A percentile compares a stretch with the other conserved stretches of the same genome.
Conservation (phyloP, 495 filamentous ascomycete species). For the Neurospora tetrasperma region DNA sequence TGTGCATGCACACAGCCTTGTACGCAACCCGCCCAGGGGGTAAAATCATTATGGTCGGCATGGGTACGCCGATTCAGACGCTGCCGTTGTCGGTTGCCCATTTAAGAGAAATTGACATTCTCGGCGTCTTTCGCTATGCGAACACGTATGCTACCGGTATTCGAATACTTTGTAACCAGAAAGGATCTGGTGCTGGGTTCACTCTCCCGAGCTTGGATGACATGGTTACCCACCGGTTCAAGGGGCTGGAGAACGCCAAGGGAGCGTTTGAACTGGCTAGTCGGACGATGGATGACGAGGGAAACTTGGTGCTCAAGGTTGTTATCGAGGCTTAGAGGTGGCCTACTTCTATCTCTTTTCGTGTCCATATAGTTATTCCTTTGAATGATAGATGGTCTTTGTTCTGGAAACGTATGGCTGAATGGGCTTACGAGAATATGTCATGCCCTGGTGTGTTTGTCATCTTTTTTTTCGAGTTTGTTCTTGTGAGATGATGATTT, state of each 20-base stretch:
- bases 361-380: not conserved
- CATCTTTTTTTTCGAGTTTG: not conserved
- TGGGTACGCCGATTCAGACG: constrained; percentile 87
- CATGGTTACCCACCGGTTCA: constrained; percentile 68
- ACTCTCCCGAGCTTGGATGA: constrained; percentile 52
- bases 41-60: constrained; percentile 78
- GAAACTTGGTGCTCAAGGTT: constrained; percentile 76
- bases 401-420: not conserved
- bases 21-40: constrained; percentile 74
- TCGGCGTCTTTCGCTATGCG: constrained; percentile 87
- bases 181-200: constrained; percentile 33
- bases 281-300: constrained; percentile 63
- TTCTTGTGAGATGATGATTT: not conserved
- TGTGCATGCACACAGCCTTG: constrained; percentile 77
- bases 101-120: constrained; percentile 78
- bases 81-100: constrained; percentile 78
- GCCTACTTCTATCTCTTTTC: not conserved
- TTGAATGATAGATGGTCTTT: constrained; percentile 3
- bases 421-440: not conserved
- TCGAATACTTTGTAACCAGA: constrained; percentile 48
- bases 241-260: constrained; percentile 52
- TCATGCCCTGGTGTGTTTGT: not conserved
- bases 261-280: constrained; percentile 76
- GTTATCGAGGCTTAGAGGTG: constrained; percentile 49
- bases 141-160: constrained; percentile 82